Evolutionary conservation across 768 basidiomycete genomes (phyloP).

Genomic region (Phanerodontia chrysosporium): DNA sequence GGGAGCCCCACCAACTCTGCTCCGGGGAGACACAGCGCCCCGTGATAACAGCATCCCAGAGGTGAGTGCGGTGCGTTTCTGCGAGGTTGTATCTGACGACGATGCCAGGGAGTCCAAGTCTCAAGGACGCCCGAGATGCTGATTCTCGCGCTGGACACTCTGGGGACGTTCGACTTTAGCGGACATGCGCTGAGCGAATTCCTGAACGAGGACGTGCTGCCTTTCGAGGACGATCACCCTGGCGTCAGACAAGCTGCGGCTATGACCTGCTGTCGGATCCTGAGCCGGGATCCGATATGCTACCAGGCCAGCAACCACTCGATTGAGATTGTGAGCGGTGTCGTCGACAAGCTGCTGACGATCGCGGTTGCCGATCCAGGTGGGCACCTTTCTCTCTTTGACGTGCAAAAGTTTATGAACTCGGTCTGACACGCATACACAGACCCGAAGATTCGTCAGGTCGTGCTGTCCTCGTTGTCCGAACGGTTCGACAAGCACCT

Average conservation of each 20-base stretch:
- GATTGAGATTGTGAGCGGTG: conserved; percentile 95
- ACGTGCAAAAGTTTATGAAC: too few relatives aligned
- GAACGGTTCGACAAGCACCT: conserved; percentile 95
- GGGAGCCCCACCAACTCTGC: conserved; percentile 70
- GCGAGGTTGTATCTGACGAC: neutral
- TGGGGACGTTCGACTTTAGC: conserved; percentile 92
- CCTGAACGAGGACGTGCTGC: conserved; percentile 84
- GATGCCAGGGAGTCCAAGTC: conserved; percentile 35
- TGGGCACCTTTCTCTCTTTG: conserved; percentile 31
- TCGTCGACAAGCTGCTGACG: conserved; percentile 92
- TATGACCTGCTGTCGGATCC: conserved; percentile 85
- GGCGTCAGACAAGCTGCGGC: conserved; percentile 90
- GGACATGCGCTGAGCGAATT: conserved; percentile 96
- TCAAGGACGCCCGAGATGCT: conserved; percentile 66
- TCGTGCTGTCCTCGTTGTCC: conserved; percentile 82
- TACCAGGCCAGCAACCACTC: conserved; percentile 94
- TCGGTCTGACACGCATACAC: conserved; percentile 11
- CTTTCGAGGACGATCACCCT: conserved; percentile 88
- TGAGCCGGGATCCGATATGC: conserved; percentile 92
- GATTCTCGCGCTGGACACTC: conserved; percentile 78
- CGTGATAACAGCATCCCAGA: conserved; percentile 52
- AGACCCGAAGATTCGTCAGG: conserved; percentile 81
- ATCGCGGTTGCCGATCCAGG: conserved; percentile 97
- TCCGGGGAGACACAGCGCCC: conserved; percentile 47
- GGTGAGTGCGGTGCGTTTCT: conserved; percentile 22